Evolutionary conservation across 768 basidiomycete species (phyloP), one percentile per base, ranked within the genome.

Genomic region (Podaxis sp.): DNA sequence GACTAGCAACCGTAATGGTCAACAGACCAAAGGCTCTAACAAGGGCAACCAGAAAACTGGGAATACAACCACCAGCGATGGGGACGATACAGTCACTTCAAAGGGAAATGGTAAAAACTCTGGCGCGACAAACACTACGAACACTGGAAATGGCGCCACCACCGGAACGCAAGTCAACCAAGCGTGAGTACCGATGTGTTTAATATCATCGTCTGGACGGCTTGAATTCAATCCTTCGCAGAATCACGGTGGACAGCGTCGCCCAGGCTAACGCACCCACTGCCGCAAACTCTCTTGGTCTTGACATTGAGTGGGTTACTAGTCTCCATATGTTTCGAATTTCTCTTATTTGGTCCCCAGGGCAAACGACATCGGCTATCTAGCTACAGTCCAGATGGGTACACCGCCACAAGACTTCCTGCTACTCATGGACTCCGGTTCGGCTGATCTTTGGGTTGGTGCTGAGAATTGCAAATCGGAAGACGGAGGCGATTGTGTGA

Each of bases 391-490:
- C 3, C 36, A 66, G 53, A 70, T 79, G 13, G 79, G 87, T 24
- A 87, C 85, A 2, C 85, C 84, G 24, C 73, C 78, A 8, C 74
- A 67, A 33, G 53, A 73, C 53, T 88, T 87, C 65, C 69, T 70
- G 8, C 67, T 89, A 46, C 71, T 89, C 28, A 80, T 89, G 76
- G 87, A 89, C 70, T 82, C 83, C 2, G 87, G 88, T 22, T 86
- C 84, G 2, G 82, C 85, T 0, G 87, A 89, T 71, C 76, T 85
- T 56, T 87, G 86, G 85, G 84, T 85, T 39, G 78, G 76, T 4
- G 74, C 79, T 12, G 82, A 84, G 65, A 71, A 70, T 22, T 87
- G 85, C 63, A 71, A 70, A 22, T 71, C 72, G 19, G 67, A 73
- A 36, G 67, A 66, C n/a, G 75, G 74, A 22, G 72, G 72, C 44